These are phyloP conservation scores for Emmonsia crescens DNA, from an alignment of 2,329 filamentous ascomycete genomes.

Conservation along the genomic window DNA sequence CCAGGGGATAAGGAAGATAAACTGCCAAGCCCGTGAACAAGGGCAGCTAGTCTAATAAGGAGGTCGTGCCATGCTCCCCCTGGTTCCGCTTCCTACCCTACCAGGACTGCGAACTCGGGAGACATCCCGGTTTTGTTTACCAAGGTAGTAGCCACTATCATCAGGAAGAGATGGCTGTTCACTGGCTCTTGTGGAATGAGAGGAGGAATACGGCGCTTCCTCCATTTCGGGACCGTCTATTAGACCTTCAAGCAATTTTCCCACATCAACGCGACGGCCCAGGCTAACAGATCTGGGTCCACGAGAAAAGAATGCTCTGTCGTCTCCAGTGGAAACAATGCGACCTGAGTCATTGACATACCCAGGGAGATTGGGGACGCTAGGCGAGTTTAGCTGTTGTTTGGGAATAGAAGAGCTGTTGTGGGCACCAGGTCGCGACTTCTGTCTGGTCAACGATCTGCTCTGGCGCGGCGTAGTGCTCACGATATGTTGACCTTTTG, in stretches of 20 bases:
- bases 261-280: conserved; percentile 22
- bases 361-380: neutral
- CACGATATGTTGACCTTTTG: conserved; percentile 5
- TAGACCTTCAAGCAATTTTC: conserved; percentile 29
- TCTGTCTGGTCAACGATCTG: conserved; percentile 24
- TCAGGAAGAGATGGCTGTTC: neutral
- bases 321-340: neutral
- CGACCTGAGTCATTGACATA: neutral
- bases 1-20: neutral
- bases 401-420: neutral
- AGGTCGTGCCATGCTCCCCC: conserved; percentile 16
- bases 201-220: conserved; percentile 1
- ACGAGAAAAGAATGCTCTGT: neutral
- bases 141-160: neutral
- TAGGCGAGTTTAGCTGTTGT: neutral
- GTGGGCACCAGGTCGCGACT: conserved; percentile 10
- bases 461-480: conserved; percentile 10
- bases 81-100: conserved; percentile 1
- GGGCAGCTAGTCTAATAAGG: conserved; percentile 13
- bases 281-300: conserved; percentile 8
- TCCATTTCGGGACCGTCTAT: conserved; percentile 18
- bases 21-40: neutral
- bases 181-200: neutral
- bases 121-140: neutral
- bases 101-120: neutral